phyloP scores from a whole-genome alignment of 2,329 filamentous ascomycete species.

The Albophoma yamanashiensis region DNA sequence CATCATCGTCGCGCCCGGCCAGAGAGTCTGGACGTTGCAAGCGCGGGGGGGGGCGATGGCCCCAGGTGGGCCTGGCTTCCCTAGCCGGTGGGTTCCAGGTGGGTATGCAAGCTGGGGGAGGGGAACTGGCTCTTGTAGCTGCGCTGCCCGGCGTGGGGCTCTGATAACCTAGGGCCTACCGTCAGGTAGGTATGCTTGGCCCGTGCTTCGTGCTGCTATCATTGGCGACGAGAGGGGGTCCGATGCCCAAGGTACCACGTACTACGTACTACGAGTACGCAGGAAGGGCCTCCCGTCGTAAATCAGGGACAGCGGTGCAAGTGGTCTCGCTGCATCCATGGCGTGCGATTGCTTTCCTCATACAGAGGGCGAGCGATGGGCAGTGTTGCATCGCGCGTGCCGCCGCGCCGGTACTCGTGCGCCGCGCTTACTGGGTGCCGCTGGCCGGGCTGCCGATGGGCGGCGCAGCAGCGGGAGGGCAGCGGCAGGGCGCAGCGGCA shows the following conservation, averaged over 20 bases:
- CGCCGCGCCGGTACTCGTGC: background rate
- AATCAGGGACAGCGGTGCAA: background rate
- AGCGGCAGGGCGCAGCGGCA: background rate
- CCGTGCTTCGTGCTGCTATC: background rate
- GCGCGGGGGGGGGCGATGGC: background rate
- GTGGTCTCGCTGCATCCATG: background rate
- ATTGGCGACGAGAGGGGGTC: background rate
- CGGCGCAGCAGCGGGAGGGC: background rate
- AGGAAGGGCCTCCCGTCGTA: background rate
- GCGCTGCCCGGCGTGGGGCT: background rate
- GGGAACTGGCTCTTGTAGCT: background rate
- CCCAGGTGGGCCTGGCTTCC: background rate
- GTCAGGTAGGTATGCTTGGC: background rate
- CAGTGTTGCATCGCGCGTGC: background rate
- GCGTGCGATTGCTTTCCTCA: background rate
- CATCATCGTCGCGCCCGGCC: background rate
- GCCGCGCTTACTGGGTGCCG: too few relatives aligned
- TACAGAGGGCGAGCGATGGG: background rate
- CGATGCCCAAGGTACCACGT: too few relatives aligned
- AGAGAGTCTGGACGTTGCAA: background rate
- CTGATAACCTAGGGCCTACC: background rate
- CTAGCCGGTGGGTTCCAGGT: background rate
- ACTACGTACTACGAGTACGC: too few relatives aligned
- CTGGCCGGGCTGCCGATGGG: background rate
- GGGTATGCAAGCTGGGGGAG: background rate